Base-by-base conservation (phyloP, 2,329 filamentous ascomycete genomes). In the Akanthomyces lecanii region DNA sequence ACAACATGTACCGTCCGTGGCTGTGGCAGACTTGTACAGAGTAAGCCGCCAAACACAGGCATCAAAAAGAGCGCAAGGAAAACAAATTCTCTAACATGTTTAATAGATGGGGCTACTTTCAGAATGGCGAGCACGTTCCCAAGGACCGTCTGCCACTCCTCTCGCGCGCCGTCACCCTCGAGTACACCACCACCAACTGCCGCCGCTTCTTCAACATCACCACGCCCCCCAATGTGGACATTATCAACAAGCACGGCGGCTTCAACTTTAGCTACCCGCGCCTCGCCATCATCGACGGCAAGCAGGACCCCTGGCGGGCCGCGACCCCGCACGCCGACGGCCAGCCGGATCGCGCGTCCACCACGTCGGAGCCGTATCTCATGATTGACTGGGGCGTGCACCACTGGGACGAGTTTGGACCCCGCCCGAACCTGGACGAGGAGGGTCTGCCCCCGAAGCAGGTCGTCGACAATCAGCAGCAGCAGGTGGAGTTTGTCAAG, bases 281-380 rank as follows among this genome's bases (percentile, higher is more conserved):
- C 1, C 82, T 96, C 0, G 92, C 92, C 3, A 66, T 90, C 54
- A 79, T 96, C 45, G 91, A 92, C 65, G 91, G 91, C 33, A 84
- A 90, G 66, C 84, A 85, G 62, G 92, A 96, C 71, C 91, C 91
- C 0, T 96, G 92, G 92, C 83, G 88, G 21, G 85, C 86, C 0
- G 89, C 89, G 0, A 89, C 88, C 0, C 85, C 89, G 0, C 87
- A 94, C 56, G 87, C 86, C 0, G 82, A 85, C n/a, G 82, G 79
- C 1, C 81, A 86, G 0, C 78, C 81, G 0, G 75, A 79, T 36
- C 79, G 89, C 23, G 74, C 78, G 16, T 89, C 82, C 51, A 90
- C 89, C 0, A 75, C 78, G 0, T 81, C 80, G 54, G 83, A 92
- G 76, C 91, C 91, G 0, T 90, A 88, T 66, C 80, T 91, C n/a